Evolutionary conservation across 345 rosid genomes (phyloP).

Genomic region (Rhodamnia argentea): DNA sequence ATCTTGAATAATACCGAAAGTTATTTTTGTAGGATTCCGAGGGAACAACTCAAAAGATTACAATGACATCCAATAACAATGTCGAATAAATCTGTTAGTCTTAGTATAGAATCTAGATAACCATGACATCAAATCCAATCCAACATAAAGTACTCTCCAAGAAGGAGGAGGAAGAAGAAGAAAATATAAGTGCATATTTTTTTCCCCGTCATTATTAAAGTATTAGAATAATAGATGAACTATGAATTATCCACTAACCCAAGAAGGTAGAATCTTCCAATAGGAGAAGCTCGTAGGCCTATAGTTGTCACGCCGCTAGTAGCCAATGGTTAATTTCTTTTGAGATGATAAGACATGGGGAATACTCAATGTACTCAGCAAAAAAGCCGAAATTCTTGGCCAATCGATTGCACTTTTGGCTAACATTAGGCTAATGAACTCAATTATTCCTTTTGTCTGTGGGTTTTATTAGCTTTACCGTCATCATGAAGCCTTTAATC

Average conservation of each 20-base stretch:
- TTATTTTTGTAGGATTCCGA: not conserved
- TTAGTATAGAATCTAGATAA: not conserved
- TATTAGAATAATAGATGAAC: not conserved
- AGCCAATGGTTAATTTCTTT: not conserved
- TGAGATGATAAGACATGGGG: not conserved
- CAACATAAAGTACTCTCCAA: not conserved
- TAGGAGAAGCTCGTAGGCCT: not conserved
- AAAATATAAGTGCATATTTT: not conserved
- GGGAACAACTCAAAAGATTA: not conserved
- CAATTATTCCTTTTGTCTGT: slow-evolving; percentile 3
- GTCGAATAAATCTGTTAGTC: not conserved
- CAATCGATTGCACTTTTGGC: not conserved
- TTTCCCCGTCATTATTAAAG: not conserved
- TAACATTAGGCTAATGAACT: not conserved
- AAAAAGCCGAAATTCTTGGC: slow-evolving; percentile 21
- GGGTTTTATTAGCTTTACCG: not conserved
- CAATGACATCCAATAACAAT: not conserved
- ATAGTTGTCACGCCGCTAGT: not conserved
- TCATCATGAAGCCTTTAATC: not conserved
- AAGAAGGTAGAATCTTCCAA: not conserved
- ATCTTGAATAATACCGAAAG: not conserved
- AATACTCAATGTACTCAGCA: not conserved
- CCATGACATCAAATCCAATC: not conserved
- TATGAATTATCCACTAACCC: not conserved
- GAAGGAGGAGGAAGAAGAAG: not conserved